Evolutionary conservation across 768 basidiomycete genomes (phyloP), one percentile per base, ranked within the genome.

Genomic region (Trametes meyenii): DNA sequence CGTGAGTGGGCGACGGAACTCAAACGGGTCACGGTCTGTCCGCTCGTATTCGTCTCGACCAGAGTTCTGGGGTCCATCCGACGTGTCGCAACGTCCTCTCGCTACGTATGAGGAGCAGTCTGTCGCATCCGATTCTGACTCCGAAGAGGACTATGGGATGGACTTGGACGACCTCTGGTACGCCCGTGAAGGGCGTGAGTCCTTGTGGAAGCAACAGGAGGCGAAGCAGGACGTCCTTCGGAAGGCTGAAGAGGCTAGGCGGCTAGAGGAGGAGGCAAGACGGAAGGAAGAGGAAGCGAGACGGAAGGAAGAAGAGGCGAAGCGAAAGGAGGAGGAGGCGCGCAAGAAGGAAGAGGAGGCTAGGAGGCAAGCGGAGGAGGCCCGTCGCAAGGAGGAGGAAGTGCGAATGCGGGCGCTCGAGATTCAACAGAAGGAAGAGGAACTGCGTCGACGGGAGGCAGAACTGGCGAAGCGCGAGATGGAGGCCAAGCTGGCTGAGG

Each of bases 391-490:
- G 43, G 69, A 68, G 55, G 68, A 70, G 43, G 70, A 70, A 57
- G 60, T 60, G 46, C 64, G 65, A 48, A 48, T 54, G 52, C 68
- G 66, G 46, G 72, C 71, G 12, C 45, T 62, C 40, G 64, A 67
- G 50, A 43, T 51, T 14, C 55, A 60, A 43, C 44, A 50, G 64
- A 71, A 59, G 55, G 68, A 68, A 60, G 78, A 78, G 23, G 79
- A 80, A 26, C 67, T 73, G 8, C 67, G 58, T 45, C 70, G 52
- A 66, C 69, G 67, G 60, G 67, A 71, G 21, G 71, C 55, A 21
- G 72, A 53, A 70, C 75, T 36, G 66, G 71, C 21, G 68, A 70
- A 63, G 42, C 66, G 63, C 29, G 74, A 70, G 43, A 66, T 63
- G 42, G 70, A 70, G 17, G 60, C 64, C 51, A 64, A 54, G 56